These are phyloP conservation scores for Entamoeba histolytica DNA, from an alignment of 208 protist species.

Conservation along the genomic window DNA sequence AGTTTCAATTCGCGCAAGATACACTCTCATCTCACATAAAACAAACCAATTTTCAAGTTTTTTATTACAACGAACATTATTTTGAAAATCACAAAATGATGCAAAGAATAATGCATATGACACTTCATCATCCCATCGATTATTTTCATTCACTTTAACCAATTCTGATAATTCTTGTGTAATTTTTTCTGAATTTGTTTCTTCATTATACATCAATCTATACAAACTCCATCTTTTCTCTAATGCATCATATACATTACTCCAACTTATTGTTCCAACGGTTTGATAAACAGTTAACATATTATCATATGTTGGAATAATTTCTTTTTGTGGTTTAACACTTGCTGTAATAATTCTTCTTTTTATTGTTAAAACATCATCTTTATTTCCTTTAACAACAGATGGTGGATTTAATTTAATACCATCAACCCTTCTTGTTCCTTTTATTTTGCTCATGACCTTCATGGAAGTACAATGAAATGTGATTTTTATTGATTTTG, in stretches of 20 bases:
- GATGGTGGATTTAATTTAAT: too few species aligned
- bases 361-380: too few species aligned
- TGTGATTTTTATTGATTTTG: too few species aligned
- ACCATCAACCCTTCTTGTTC: too few species aligned
- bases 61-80: neutral
- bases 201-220: neutral
- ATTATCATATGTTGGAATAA: neutral
- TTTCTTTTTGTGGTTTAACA: neutral
- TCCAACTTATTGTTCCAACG: neutral
- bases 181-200: neutral
- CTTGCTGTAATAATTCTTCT: neutral
- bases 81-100: neutral
- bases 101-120: neutral
- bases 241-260: neutral
- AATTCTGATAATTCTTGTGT: neutral
- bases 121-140: neutral
- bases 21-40: neutral
- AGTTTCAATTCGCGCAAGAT: neutral
- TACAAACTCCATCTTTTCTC: neutral
- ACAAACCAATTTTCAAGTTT: neutral
- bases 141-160: neutral
- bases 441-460: too few species aligned
- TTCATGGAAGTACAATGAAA: too few species aligned
- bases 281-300: neutral
- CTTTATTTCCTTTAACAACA: too few species aligned